Evolutionary conservation across 1,284 basidiomycete genomes (phyloP), one percentile per base, ranked within the genome.

Genomic region (Schizophyllum commune): DNA sequence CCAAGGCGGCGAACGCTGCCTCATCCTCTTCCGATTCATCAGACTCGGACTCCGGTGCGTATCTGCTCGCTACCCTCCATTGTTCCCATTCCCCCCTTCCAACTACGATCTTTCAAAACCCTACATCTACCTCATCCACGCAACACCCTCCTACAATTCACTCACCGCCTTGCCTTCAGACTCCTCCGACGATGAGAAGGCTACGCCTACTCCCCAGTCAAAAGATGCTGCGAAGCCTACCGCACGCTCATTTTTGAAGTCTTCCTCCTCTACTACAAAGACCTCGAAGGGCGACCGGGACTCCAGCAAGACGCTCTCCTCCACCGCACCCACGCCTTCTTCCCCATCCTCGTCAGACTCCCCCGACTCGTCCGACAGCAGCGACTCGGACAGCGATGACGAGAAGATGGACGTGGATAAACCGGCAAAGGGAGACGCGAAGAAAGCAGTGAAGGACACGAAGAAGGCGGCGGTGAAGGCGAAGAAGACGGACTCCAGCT

Each of bases 351-450:
- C 61, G 33, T 62, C 60, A 17, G 65, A 59, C 7, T 60, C 52
- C 9, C 57, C 56, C 5, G 62, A 62, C 17, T 67, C 69, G 19
- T 17, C 15, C 51, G 53, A 55, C 53, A 68, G 68, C 27, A 68
- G 70, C 3, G 67, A 65, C 51, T 63, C 64, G 22, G 63, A 57
- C 56, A 65, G 58, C 20, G 60, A 62, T 21, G 58, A 63, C 22
- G 61, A 60, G 19, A 55, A 55, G 53, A 55, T 55, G 53, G 53
- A 55, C 19, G 53, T 20, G 9, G 53, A 21, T 11, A 27, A 6
- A 13, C 53, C 53, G 53, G 20, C 53, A 17, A 58, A 57, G 22
- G 52, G 33, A 32, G 63, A 63, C 47, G 55, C 15, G 32, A 33
- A 60, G 27, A 15, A 33, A 33, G 63, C 61, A 7, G 34, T 13